Conservation (phyloP, 192 early-diverging fungal species). For the Jimgerdemannia flammicorona region DNA sequence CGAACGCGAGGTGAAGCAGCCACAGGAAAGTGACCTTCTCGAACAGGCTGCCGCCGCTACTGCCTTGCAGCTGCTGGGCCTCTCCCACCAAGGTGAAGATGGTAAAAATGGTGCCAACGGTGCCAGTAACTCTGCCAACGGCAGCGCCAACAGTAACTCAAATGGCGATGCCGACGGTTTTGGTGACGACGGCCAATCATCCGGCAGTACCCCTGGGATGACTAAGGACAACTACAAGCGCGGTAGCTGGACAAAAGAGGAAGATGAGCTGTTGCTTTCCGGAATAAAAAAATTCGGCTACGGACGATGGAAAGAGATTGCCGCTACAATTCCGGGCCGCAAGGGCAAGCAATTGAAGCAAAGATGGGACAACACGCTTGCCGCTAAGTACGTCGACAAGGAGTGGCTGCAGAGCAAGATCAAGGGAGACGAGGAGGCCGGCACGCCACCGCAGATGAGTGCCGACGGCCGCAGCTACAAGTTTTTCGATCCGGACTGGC, state of each 20-base stretch:
- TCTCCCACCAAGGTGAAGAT: too few relatives aligned
- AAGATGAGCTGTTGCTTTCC: slow-evolving; percentile 23
- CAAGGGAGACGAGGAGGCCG: slow-evolving; percentile 6
- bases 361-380: slow-evolving; percentile 27
- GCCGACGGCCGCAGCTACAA: slow-evolving; percentile 7
- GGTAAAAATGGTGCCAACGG: too few relatives aligned
- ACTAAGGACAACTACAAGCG: slow-evolving; percentile 15
- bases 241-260: slow-evolving; percentile 27
- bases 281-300: slow-evolving; percentile 28
- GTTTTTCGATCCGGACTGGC: slow-evolving; percentile 23
- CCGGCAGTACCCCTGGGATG: too few relatives aligned
- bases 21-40: not conserved
- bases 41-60: slow-evolving; percentile 23
- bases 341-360: slow-evolving; percentile 31
- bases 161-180: too few relatives aligned
- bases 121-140: too few relatives aligned
- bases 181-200: too few relatives aligned
- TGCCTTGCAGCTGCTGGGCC: not conserved
- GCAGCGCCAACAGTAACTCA: too few relatives aligned
- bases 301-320: slow-evolving; percentile 29
- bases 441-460: not conserved
- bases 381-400: slow-evolving; percentile 26
- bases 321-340: slow-evolving; percentile 22
- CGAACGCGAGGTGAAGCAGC: not conserved
- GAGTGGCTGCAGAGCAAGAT: slow-evolving; percentile 23